phyloP scores from a whole-genome alignment of 179 eudicot genomes.

The Gypsophila paniculata region DNA sequence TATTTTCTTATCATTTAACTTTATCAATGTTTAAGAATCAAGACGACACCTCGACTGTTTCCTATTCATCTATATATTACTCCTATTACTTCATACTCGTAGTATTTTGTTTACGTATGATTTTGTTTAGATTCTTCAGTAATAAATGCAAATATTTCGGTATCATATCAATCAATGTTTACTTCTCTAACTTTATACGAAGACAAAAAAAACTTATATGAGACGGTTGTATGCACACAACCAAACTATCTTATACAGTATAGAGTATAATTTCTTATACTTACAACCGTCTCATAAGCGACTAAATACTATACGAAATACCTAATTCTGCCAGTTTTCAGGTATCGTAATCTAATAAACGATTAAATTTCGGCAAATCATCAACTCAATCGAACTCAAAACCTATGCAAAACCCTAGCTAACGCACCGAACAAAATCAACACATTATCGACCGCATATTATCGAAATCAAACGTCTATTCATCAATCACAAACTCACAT shows the following conservation, averaged over 20 bases:
- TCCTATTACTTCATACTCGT: background rate
- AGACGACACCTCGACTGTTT: no score
- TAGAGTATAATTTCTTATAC: no score
- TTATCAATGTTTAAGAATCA: no score
- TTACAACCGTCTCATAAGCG: no score
- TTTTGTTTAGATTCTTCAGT: no score
- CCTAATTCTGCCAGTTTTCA: background rate
- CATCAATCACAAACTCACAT: background rate
- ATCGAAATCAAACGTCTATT: background rate
- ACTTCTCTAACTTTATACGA: constrained; percentile 30
- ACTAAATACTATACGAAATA: no score
- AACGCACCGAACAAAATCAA: background rate
- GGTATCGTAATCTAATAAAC: background rate
- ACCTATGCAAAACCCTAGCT: background rate
- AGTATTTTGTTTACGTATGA: background rate
- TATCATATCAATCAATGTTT: background rate
- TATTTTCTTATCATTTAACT: no score
- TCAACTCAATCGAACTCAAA: constrained; percentile 2
- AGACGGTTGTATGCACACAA: no score
- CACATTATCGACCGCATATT: background rate
- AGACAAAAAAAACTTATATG: no score
- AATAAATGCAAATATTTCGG: no score
- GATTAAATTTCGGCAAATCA: background rate
- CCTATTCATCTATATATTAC: background rate
- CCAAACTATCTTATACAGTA: no score